Evolutionary conservation across 371 early-diverging fungal genomes (phyloP).

Genomic region (Parasitella parasitica): DNA sequence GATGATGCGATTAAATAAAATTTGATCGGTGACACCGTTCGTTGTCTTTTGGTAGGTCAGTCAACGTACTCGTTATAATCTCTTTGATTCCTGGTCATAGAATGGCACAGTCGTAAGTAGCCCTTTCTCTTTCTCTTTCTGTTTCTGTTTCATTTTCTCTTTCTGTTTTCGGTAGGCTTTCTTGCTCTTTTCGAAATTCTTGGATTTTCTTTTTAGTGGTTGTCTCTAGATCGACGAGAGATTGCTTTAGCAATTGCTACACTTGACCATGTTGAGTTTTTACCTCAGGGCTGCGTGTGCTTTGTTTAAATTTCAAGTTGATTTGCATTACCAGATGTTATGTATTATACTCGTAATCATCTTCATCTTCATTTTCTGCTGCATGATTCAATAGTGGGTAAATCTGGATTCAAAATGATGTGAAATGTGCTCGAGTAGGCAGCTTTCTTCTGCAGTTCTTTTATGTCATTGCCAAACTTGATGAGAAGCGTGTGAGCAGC

Average conservation of each 20-base stretch:
- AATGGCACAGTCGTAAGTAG: slow-evolving; percentile 23
- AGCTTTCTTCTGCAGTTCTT: slow-evolving; percentile 7
- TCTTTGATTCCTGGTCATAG: slow-evolving; percentile 37
- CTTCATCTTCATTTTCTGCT: slow-evolving; percentile 2
- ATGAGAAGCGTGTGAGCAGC: not conserved
- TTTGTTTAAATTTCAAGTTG: not conserved
- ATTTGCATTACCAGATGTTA: too few relatives aligned
- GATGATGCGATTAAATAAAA: not conserved
- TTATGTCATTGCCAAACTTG: slow-evolving; percentile 25
- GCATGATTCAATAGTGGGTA: slow-evolving; percentile 1
- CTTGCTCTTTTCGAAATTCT: slow-evolving; percentile 25
- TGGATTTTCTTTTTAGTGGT: slow-evolving; percentile 30
- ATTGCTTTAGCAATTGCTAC: slow-evolving; percentile 20
- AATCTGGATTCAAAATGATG: slow-evolving; percentile 23
- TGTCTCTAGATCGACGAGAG: slow-evolving; percentile 15
- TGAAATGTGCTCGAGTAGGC: slow-evolving; percentile 28
- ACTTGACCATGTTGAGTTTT: slow-evolving; percentile 25
- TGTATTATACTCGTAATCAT: not conserved
- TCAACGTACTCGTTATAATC: slow-evolving; percentile 1
- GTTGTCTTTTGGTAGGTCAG: not conserved
- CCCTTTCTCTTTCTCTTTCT: slow-evolving; percentile 17
- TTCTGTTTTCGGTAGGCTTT: slow-evolving; percentile 7
- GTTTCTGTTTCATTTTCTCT: too few relatives aligned
- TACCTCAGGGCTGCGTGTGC: not conserved
- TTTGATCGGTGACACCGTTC: not conserved